Evolutionary conservation across 179 eudicot species (phyloP), one percentile per base, ranked within the genome.

Genomic region (Dionaea muscipula): DNA sequence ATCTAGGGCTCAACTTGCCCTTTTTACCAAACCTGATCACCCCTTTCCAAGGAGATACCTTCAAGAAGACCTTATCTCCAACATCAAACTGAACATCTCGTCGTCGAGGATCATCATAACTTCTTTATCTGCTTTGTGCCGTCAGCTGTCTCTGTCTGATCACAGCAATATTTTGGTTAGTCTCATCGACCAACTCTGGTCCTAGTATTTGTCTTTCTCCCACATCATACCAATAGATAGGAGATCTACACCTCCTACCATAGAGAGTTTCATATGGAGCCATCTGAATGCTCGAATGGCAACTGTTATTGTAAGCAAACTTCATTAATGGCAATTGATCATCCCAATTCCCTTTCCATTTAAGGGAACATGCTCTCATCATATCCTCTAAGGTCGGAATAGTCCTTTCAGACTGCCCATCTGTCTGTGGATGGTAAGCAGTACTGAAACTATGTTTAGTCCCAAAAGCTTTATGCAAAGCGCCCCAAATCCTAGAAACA

Each of bases 391-490:
- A 11, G 2, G 22, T 41, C 16, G 52, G 51, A 2, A 62, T 27
- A 0, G 59, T 62, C 4, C 59, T 43, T 17, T 62, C 59, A 1
- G 44, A 39, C 14, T 61, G 57, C 0, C 53, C 59, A 52, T 62
- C 39, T 0, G 52, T 41, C 19, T 53, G 53, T 0, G 28, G 59
- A n/a, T 62, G 59, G 19, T n/a, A 53, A 2, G 66, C 31, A 1
- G 36, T 62, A 33, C 53, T 53, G 15, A 52, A 20, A 1, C 40
- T 26, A 13, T 6, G 11, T 12, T 27, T 0, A 0, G 28, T 51
- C 0, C 57, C 57, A 17, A 61, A 39, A 0, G 14, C 36, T 16
- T 27, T 22, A 19, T 61, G 50, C 17, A 61, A 51, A 9, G 26
- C 16, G 3, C 28, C 15, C 51, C 57, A 61, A 16, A 61, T 24